Percentiles rank a stretch among this genome's conserved stretches.
These are phyloP conservation scores for Didymella exigua DNA, from an alignment of 2,329 filamentous ascomycete species.

Conservation along the genomic window DNA sequence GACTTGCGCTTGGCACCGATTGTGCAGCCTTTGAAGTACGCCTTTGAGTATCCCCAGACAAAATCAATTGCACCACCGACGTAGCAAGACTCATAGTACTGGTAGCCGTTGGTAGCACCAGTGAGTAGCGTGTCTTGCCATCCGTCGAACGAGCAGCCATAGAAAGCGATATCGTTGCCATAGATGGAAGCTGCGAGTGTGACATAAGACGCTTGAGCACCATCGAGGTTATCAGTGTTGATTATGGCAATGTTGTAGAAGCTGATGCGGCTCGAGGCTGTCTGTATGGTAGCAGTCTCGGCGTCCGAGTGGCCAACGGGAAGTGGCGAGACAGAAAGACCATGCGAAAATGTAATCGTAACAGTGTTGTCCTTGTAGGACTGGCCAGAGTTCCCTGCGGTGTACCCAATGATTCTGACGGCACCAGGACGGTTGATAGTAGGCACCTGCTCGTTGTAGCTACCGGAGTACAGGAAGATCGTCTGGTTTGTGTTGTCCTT, in stretches of 20 bases:
- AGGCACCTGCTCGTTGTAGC: slow-evolving; percentile 64
- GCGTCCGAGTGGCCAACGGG: slow-evolving; percentile 53
- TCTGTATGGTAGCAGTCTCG: slow-evolving; percentile 55
- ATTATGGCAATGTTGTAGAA: slow-evolving; percentile 65
- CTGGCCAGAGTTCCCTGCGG: slow-evolving; percentile 50
- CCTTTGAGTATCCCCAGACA: slow-evolving; percentile 59
- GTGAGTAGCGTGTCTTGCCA: slow-evolving; percentile 59
- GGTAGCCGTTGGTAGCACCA: slow-evolving; percentile 51
- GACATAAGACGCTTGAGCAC: slow-evolving; percentile 50
- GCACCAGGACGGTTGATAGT: slow-evolving; percentile 55
- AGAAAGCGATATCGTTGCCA: slow-evolving; percentile 60
- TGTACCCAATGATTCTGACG: slow-evolving; percentile 64
- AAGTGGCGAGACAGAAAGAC: slow-evolving; percentile 50
- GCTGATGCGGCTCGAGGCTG: slow-evolving; percentile 56
- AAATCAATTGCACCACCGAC: slow-evolving; percentile 65
- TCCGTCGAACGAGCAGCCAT: slow-evolving; percentile 59
- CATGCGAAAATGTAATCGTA: slow-evolving; percentile 52
- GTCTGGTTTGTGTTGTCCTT: slow-evolving; percentile 53
- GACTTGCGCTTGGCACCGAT: slow-evolving; percentile 50
- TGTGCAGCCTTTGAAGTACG: slow-evolving; percentile 58
- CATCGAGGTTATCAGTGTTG: slow-evolving; percentile 44
- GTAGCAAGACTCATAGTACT: slow-evolving; percentile 61
- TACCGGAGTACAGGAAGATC: slow-evolving; percentile 65
- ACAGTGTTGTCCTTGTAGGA: slow-evolving; percentile 62
- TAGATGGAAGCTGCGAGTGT: slow-evolving; percentile 60